Conservation (phyloP, 2,329 filamentous ascomycete genomes). For the Uncinocarpus reesii region DNA sequence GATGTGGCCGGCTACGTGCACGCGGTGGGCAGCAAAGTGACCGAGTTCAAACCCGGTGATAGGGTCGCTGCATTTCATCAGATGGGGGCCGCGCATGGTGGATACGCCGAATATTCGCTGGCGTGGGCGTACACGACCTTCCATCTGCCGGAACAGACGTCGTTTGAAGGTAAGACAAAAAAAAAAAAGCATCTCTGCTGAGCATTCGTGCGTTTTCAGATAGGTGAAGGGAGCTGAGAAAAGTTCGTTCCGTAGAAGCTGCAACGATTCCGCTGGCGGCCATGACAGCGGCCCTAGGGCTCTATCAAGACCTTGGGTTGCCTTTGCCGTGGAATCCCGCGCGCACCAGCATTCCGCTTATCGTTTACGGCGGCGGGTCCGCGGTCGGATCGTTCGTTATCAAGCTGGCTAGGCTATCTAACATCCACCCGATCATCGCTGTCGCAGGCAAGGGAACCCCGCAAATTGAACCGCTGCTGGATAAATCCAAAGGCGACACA, state of each 20-base stretch:
- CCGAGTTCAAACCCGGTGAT: slow-evolving; percentile 47
- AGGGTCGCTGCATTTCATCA: slow-evolving; percentile 43
- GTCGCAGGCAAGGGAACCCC: slow-evolving; percentile 46
- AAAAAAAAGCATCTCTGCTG: too few relatives aligned
- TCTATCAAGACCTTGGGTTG: slow-evolving; percentile 41
- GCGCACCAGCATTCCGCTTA: slow-evolving; percentile 29
- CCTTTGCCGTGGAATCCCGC: slow-evolving; percentile 42
- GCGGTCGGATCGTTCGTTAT: slow-evolving; percentile 51
- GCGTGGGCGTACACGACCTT: slow-evolving; percentile 46
- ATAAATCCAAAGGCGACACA: slow-evolving; percentile 45
- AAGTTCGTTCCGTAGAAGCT: too few relatives aligned
- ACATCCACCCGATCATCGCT: slow-evolving; percentile 53
- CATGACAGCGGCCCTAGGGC: slow-evolving; percentile 44
- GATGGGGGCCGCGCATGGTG: slow-evolving; percentile 42
- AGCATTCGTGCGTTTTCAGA: too few relatives aligned
- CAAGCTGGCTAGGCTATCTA: slow-evolving; percentile 45
- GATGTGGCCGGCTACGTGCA: slow-evolving; percentile 46
- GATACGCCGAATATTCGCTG: slow-evolving; percentile 49
- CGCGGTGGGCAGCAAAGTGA: slow-evolving; percentile 42
- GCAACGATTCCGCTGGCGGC: slow-evolving; percentile 48
- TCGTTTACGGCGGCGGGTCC: slow-evolving; percentile 43
- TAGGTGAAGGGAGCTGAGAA: too few relatives aligned
- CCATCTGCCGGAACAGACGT: slow-evolving; percentile 41
- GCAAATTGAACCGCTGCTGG: slow-evolving; percentile 45
- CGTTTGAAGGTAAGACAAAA: slow-evolving; percentile 45